Base-by-base conservation (phyloP, 371 early-diverging fungal genomes). In the Basidiobolus meristosporus region DNA sequence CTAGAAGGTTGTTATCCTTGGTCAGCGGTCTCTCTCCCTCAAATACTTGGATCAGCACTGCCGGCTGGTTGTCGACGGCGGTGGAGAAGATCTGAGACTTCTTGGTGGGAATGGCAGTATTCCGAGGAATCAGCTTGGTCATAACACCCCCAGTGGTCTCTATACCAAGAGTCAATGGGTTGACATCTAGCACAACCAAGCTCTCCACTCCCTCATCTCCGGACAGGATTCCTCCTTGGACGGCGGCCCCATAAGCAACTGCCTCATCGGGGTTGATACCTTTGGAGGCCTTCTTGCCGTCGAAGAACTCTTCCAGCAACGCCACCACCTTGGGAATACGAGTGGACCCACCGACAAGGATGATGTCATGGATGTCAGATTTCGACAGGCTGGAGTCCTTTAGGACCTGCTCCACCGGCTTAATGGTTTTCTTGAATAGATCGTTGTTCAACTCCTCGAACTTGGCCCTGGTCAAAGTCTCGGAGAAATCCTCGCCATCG, bases 241-340 rank as follows among this genome's bases (percentile, higher is more conserved):
- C 79, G 44, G 98, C 93, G 50, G 99, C 99, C 59, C 99, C 98
- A 52, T 88, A 81, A 50, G 99, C 98, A 40, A 98, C 98, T 52
- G 98, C 98, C 62, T 97, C 97, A 62, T 99, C 99, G 44, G 99
- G 98, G 76, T 98, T 90, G 53, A 98, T 89, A 45, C 77, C 73
- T 69, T 85, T 87, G 62, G 82, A 79, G 17, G 97, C 90, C 56
- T 91, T 84, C 59, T 81, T 81, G 47, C 91, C 91, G 67, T 59
- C 62, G 56, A 98, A 98, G 59, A 83, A 76, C 12, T 73, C 66
- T 62, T 88, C 81, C 46, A 98, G 89, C 33, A 88, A 67, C 51
- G 83, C 79, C 57, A 88, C 82, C 36, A 99, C 92, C 71, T 88
- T 90, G 60, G 98, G 98, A 63, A 98, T 91, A 66, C 97, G 83